A percentile compares a stretch with the other conserved stretches of the same genome.
Evolutionary conservation across 1,284 basidiomycete genomes (phyloP).

Genomic region (Jaminaea rosea): DNA sequence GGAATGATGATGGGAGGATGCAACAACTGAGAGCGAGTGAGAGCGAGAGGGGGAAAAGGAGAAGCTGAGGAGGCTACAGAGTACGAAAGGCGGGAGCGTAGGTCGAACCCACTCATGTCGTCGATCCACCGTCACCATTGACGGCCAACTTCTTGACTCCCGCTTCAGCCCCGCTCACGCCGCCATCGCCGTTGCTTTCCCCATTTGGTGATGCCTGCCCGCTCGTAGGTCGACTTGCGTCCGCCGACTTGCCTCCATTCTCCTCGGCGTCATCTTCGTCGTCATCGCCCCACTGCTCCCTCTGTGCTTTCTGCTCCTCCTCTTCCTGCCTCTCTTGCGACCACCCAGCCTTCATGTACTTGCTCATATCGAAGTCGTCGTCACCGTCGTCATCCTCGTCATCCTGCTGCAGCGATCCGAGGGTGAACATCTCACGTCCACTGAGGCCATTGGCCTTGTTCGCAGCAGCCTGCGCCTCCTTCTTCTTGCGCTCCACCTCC

Average conservation of each 20-base stretch:
- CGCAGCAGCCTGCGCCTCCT: constrained; percentile 66
- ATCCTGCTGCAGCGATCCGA: constrained; percentile 89
- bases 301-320: constrained; percentile 13
- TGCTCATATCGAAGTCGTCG: constrained; percentile 48
- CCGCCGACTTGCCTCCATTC: constrained; percentile 1
- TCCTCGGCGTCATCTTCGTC: constrained; percentile 13
- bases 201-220: too few relatives aligned
- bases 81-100: too few relatives aligned
- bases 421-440: constrained; percentile 82
- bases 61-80: too few relatives aligned
- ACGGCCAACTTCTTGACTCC: too few relatives aligned
- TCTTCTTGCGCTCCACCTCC: constrained; percentile 79
- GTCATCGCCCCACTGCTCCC: constrained; percentile 10
- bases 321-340: constrained; percentile 36
- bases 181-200: too few relatives aligned
- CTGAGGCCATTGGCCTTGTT: constrained; percentile 91
- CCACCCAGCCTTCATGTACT: constrained; percentile 38
- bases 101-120: too few relatives aligned
- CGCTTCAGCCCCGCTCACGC: too few relatives aligned
- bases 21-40: too few relatives aligned
- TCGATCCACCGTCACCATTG: too few relatives aligned
- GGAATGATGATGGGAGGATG: too few relatives aligned
- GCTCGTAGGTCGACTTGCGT: too few relatives aligned
- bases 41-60: too few relatives aligned
- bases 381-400: constrained; percentile 60